Evolutionary conservation across 208 protist genomes (phyloP), one percentile per base, ranked within the genome.

Genomic region (Angomonas ambiguus): DNA sequence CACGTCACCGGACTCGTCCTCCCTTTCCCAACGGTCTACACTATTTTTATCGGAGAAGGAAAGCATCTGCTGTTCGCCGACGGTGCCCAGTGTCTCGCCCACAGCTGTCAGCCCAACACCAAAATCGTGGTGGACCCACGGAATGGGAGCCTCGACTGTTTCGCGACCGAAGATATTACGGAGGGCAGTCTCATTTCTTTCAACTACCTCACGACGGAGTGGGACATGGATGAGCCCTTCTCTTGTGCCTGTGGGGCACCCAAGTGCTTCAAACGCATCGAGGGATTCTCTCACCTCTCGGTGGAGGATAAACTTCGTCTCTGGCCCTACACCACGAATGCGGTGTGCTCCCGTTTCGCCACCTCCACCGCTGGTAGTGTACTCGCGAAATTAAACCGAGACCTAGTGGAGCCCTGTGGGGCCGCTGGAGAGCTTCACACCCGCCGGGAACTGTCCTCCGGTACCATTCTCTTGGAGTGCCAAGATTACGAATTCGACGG

Each of bases 171-270:
- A 45, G 74, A 85, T 69, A 92, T 95, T 67, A 62, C 77, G 18
- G 51, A 38, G 0, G 87, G 77, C 16, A 85, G 88, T 32, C 64
- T 92, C 42, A 58, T 93, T 33, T 83, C 81, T 63, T 93, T 92
- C 77, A 93, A 95, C 76, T 95, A 95, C 72, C 76, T 92, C 18
- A 83, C 83, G 49, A 91, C 90, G 48, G 90, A 95, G 83, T 95
- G 85, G 85, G 82, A 91, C 66, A 92, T 95, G 87, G 77, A 82
- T 31, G 70, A 67, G 62, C 85, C 90, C 3, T 95, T 95, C 74
- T 59, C 32, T 2, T 95, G 90, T 48, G 68, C 51, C 11, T 95
- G 90, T 66, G 83, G 83, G 67, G 74, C 56, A 64, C 49, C 59
- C 27, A 32, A 58, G 10, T 94, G 88, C 73, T 76, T 74, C 71